Evolutionary conservation across 2,329 filamentous ascomycete species (phyloP).

Genomic region (Colletotrichum liriopes): DNA sequence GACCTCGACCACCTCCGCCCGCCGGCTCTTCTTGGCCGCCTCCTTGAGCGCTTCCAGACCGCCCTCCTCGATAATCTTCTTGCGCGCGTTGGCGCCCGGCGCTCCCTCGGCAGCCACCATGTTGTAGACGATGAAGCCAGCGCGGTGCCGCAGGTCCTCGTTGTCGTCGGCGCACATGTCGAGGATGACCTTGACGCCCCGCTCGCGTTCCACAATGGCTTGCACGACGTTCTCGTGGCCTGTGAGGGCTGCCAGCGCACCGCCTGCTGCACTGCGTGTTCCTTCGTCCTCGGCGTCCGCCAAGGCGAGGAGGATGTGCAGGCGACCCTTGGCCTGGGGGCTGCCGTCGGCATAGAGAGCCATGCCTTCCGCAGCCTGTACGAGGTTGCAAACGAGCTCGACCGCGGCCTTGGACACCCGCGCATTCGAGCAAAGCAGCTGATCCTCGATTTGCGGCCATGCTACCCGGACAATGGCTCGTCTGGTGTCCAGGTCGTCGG

Average conservation of each 20-base stretch:
- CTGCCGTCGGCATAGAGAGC: slow-evolving; percentile 79
- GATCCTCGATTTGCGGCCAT: slow-evolving; percentile 86
- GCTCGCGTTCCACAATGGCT: slow-evolving; percentile 78
- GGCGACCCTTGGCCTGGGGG: slow-evolving; percentile 77
- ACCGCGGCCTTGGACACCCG: slow-evolving; percentile 87
- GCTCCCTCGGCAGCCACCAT: slow-evolving; percentile 78
- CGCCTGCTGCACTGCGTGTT: slow-evolving; percentile 88
- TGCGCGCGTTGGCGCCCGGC: slow-evolving; percentile 72
- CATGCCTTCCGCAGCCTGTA: slow-evolving; percentile 77
- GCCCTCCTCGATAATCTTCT: slow-evolving; percentile 73
- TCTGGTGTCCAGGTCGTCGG: slow-evolving; percentile 77
- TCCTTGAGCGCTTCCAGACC: slow-evolving; percentile 79
- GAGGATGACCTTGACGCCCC: slow-evolving; percentile 85
- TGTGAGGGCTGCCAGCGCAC: slow-evolving; percentile 88
- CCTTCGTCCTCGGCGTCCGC: slow-evolving; percentile 87
- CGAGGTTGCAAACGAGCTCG: slow-evolving; percentile 93
- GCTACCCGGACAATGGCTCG: slow-evolving; percentile 80
- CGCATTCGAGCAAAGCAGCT: slow-evolving; percentile 82
- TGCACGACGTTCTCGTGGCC: slow-evolving; percentile 82
- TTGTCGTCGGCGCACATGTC: slow-evolving; percentile 82
- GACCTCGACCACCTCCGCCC: slow-evolving; percentile 78
- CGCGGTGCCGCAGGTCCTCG: slow-evolving; percentile 79
- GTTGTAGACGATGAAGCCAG: slow-evolving; percentile 82
- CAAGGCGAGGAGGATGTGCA: slow-evolving; percentile 89
- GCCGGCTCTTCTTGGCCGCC: slow-evolving; percentile 78